Evolutionary conservation across 345 rosid genomes (phyloP).

Genomic region (Eucalyptus rudis): DNA sequence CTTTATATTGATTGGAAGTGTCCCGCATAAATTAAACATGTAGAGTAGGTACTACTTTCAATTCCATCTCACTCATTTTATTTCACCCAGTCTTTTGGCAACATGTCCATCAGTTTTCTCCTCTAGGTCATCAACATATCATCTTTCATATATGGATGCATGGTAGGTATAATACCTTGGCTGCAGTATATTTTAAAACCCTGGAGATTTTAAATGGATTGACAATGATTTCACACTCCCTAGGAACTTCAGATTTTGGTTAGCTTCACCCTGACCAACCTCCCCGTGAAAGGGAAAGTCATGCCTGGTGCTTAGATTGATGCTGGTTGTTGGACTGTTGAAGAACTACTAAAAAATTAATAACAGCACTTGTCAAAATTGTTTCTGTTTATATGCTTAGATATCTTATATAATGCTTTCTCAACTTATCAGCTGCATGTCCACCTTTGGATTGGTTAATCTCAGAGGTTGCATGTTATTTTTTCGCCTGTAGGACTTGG

Average conservation of each 20-base stretch:
- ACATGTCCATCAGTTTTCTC: neutral
- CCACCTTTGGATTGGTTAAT: neutral
- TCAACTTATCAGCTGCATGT: neutral
- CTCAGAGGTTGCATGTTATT: neutral
- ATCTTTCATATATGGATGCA: neutral
- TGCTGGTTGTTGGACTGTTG: neutral
- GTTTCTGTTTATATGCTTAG: neutral
- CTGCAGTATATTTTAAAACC: neutral
- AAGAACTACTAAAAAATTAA: neutral
- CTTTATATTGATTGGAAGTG: neutral
- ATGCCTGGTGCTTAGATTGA: neutral
- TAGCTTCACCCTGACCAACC: neutral
- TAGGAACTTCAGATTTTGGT: neutral
- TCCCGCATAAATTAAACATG: neutral
- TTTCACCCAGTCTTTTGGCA: neutral
- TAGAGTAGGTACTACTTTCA: neutral
- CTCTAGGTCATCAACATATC: neutral
- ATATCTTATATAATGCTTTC: neutral
- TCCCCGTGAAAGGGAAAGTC: neutral
- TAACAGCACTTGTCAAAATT: neutral
- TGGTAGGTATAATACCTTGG: neutral
- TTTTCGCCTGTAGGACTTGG: slow-evolving; percentile 47
- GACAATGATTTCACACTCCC: neutral
- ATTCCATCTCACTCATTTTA: neutral
- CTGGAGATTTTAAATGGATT: neutral